Conservation (phyloP, 2,329 filamentous ascomycete genomes). For the Calonectria hawksworthii region DNA sequence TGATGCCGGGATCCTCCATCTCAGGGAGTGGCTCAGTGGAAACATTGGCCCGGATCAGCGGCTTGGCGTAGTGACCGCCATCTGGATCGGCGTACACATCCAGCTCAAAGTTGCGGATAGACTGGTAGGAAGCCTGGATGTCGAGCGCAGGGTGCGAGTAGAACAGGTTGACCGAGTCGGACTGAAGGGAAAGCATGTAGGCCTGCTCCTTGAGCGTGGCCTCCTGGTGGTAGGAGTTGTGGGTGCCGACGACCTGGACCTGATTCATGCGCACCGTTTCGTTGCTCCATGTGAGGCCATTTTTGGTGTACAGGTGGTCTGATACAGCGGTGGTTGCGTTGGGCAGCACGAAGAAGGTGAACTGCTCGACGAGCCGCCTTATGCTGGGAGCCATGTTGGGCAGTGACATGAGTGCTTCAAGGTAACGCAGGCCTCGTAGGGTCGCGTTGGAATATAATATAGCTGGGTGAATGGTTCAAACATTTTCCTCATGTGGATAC, state of each 20-base stretch:
- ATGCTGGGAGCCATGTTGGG: conserved; percentile 2
- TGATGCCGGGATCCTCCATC: conserved; percentile 59
- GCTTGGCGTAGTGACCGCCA: conserved; percentile 62
- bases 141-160: conserved; percentile 62
- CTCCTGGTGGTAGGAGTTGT: conserved; percentile 66
- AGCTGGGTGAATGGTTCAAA: background rate
- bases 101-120: conserved; percentile 62
- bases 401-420: background rate
- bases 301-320: conserved; percentile 44
- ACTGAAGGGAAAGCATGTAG: conserved; percentile 54
- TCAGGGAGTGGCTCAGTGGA: conserved; percentile 54
- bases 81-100: conserved; percentile 63
- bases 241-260: conserved; percentile 64
- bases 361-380: background rate
- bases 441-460: background rate
- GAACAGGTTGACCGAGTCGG: conserved; percentile 57
- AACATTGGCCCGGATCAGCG: conserved; percentile 55
- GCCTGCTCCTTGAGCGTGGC: conserved; percentile 56
- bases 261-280: conserved; percentile 62
- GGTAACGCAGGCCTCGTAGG: background rate
- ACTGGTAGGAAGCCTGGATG: conserved; percentile 60
- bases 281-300: conserved; percentile 50
- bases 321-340: background rate
- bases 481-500: background rate
- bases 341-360: background rate